A percentile compares a stretch with the other conserved stretches of the same genome.
Evolutionary conservation across 768 basidiomycete genomes (phyloP).

Genomic region (Lactifluus hygrophoroides): DNA sequence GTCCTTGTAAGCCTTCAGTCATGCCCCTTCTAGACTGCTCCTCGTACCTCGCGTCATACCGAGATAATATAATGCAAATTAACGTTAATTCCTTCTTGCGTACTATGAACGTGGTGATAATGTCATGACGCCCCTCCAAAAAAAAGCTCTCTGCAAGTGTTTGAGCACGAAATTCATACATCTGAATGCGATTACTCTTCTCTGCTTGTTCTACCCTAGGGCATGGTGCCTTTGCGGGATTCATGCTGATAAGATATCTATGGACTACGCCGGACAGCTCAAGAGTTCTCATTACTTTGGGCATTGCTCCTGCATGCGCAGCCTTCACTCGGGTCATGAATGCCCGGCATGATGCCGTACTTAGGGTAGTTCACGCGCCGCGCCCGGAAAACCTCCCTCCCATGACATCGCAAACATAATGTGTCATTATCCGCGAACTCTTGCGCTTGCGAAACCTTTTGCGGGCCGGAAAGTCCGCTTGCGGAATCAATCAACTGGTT

Average conservation of each 20-base stretch:
- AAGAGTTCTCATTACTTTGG: conserved; percentile 62
- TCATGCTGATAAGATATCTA: too few relatives aligned
- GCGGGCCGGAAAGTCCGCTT: conserved; percentile 51
- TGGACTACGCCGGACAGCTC: conserved; percentile 76
- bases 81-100: conserved; percentile 83
- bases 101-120: neutral
- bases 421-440: conserved; percentile 52
- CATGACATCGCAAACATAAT: conserved; percentile 41
- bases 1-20: conserved; percentile 42
- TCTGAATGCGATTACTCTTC: conserved; percentile 69
- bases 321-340: conserved; percentile 66
- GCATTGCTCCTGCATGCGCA: conserved; percentile 89
- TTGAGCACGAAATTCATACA: conserved; percentile 80
- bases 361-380: conserved; percentile 64
- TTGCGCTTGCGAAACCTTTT: conserved; percentile 48
- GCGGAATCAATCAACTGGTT: conserved; percentile 79
- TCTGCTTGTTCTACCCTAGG: neutral
- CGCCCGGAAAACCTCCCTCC: conserved; percentile 65
- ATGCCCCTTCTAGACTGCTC: neutral
- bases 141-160: conserved; percentile 78
- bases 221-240: too few relatives aligned
- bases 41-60: conserved; percentile 26
- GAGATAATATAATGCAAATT: conserved; percentile 82
- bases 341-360: conserved; percentile 77
- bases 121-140: neutral